Conservation (phyloP, 2,329 filamentous ascomycete genomes). For the Tolypocladium endophyticum region DNA sequence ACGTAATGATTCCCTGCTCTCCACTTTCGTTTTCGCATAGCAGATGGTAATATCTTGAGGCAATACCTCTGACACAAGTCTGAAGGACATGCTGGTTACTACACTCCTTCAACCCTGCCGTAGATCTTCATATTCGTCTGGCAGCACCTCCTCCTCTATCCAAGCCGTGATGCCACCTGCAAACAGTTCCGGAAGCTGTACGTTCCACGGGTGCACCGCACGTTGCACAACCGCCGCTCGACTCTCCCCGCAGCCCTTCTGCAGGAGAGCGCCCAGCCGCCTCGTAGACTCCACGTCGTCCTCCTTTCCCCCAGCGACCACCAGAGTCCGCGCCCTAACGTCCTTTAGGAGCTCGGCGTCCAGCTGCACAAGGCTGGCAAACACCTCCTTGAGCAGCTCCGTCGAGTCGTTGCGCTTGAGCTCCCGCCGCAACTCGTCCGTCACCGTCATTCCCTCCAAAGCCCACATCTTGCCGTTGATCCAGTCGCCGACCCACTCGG, state of each 20-base stretch:
- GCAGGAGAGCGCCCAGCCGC: constrained; percentile 15
- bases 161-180: constrained; percentile 24
- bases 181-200: constrained; percentile 28
- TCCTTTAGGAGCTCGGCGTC: background rate
- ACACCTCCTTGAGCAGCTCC: background rate
- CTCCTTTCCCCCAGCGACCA: constrained; percentile 18
- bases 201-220: constrained; percentile 29
- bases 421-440: background rate
- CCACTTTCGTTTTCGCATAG: background rate
- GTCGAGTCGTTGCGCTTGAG: background rate
- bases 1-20: background rate
- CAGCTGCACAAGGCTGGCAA: background rate
- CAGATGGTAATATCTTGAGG: background rate
- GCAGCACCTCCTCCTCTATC: constrained; percentile 17
- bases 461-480: constrained; percentile 8
- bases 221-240: constrained; percentile 20
- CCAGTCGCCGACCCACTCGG: constrained; percentile 5
- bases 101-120: background rate
- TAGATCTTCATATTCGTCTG: constrained; percentile 13
- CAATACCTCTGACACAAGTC: background rate
- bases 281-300: constrained; percentile 21
- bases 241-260: constrained; percentile 13
- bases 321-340: constrained; percentile 13
- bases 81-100: too few species aligned
- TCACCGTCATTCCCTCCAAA: background rate